These are phyloP conservation scores for Sugiyamaella qingdaonensis DNA, from an alignment of 805 yeast species.

Conservation along the genomic window DNA sequence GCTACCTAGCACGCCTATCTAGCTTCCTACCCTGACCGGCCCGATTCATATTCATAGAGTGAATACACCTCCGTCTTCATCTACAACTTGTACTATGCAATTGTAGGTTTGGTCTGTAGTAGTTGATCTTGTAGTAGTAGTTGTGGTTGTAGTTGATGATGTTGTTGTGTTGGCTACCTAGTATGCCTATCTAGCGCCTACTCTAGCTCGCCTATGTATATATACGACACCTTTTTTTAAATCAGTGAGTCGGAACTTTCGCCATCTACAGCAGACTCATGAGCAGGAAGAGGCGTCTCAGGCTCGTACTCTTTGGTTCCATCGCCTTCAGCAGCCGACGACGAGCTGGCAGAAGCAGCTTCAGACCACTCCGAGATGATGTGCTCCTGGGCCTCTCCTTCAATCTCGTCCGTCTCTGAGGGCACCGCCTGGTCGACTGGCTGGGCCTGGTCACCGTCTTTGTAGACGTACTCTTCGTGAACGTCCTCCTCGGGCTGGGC, in stretches of 20 bases:
- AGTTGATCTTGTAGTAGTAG: too few relatives aligned
- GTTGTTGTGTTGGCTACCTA: neutral
- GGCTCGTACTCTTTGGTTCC: constrained; percentile 5
- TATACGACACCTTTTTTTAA: constrained; percentile 32
- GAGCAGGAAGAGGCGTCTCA: neutral
- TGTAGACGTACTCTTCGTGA: constrained; percentile 9
- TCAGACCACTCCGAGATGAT: constrained; percentile 7
- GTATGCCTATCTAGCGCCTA: constrained; percentile 7
- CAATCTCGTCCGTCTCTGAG: constrained; percentile 11
- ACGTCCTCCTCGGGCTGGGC: neutral
- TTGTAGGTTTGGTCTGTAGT: too few relatives aligned
- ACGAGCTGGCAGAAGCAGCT: neutral
- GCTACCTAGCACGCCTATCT: too few relatives aligned
- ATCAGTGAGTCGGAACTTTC: constrained; percentile 35
- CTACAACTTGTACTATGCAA: too few relatives aligned
- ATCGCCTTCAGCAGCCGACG: constrained; percentile 7
- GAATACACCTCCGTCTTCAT: too few relatives aligned
- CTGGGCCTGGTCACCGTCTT: constrained; percentile 8
- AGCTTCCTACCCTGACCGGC: too few relatives aligned
- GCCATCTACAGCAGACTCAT: too few relatives aligned
- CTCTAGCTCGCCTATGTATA: constrained; percentile 15
- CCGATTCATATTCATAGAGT: too few relatives aligned
- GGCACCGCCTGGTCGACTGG: constrained; percentile 15
- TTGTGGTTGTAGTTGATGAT: neutral
- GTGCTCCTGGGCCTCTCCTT: constrained; percentile 3